phyloP scores from a whole-genome alignment of 768 basidiomycete species.

The Lactifluus pinguis region DNA sequence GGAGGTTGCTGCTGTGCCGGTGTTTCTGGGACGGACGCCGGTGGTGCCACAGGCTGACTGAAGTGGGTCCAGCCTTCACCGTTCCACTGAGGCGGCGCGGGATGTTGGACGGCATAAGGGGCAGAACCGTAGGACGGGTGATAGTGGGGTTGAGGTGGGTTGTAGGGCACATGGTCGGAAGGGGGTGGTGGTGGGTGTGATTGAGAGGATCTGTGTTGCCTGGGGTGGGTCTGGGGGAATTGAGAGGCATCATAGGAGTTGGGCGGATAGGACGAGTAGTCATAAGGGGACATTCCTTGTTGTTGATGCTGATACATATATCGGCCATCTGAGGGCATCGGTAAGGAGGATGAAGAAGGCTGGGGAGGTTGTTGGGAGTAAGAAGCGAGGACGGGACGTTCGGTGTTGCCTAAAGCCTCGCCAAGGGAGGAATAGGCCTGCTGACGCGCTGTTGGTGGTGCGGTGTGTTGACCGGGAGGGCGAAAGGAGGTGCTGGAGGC shows the following conservation, averaged over 20 bases:
- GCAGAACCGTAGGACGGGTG: conserved; percentile 17
- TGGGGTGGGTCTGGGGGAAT: conserved; percentile 23
- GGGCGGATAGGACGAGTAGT: conserved; percentile 37
- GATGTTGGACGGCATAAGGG: conserved; percentile 14
- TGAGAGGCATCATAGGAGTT: conserved; percentile 26
- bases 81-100: conserved; percentile 18
- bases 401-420: conserved; percentile 20
- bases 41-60: conserved; percentile 3
- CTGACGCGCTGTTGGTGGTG: conserved; percentile 14
- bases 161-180: conserved; percentile 22
- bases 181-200: conserved; percentile 26
- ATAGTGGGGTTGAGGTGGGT: conserved; percentile 20
- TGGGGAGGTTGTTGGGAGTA: conserved; percentile 16
- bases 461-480: conserved; percentile 6
- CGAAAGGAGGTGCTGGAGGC: conserved; percentile 15
- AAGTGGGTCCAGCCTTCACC: conserved; percentile 19
- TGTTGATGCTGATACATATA: conserved; percentile 48
- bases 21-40: conserved; percentile 12
- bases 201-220: conserved; percentile 23
- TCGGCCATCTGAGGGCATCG: conserved; percentile 44
- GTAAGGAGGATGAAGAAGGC: conserved; percentile 9
- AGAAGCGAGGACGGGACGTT: conserved; percentile 7
- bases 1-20: conserved; percentile 1
- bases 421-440: conserved; percentile 21
- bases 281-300: conserved; percentile 38